These are phyloP conservation scores for Aegilops umbellulata DNA, from an alignment of 176 grass and related monocot species.

Conservation along the genomic window DNA sequence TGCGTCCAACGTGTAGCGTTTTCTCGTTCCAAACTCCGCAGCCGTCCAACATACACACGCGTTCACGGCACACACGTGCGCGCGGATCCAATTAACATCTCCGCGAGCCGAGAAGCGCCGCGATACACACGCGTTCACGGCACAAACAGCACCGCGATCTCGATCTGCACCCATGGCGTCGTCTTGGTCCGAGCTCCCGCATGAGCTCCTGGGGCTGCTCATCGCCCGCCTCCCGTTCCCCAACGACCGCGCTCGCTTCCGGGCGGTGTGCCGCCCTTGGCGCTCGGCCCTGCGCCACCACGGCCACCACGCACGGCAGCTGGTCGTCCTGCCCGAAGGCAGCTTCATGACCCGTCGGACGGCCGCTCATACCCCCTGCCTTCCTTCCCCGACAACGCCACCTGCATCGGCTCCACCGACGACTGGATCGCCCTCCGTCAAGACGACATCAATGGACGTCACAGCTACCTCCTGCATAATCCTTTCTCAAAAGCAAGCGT, in stretches of 20 bases:
- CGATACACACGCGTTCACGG: too few species aligned
- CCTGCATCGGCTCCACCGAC: not conserved
- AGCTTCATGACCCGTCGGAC: not conserved
- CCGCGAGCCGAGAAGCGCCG: too few species aligned
- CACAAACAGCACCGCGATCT: too few species aligned
- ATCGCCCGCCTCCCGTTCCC: not conserved
- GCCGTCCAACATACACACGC: too few species aligned
- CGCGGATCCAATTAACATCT: too few species aligned
- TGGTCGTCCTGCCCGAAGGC: not conserved
- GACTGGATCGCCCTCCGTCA: not conserved
- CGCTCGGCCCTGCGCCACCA: not conserved
- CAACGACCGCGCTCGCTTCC: not conserved
- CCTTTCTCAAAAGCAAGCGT: not conserved
- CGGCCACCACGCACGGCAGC: not conserved
- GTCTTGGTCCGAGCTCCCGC: not conserved
- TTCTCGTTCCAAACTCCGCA: too few species aligned
- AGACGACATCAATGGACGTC: accelerated
- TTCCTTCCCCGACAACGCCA: not conserved
- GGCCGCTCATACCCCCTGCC: not conserved
- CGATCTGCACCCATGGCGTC: not conserved
- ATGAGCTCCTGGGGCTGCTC: not conserved
- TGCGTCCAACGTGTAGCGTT: too few species aligned
- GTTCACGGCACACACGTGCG: too few species aligned
- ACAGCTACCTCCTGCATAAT: not conserved
- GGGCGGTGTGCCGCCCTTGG: not conserved